phyloP scores from a whole-genome alignment of 2,329 filamentous ascomycete species.

The Colletotrichum karsti region DNA sequence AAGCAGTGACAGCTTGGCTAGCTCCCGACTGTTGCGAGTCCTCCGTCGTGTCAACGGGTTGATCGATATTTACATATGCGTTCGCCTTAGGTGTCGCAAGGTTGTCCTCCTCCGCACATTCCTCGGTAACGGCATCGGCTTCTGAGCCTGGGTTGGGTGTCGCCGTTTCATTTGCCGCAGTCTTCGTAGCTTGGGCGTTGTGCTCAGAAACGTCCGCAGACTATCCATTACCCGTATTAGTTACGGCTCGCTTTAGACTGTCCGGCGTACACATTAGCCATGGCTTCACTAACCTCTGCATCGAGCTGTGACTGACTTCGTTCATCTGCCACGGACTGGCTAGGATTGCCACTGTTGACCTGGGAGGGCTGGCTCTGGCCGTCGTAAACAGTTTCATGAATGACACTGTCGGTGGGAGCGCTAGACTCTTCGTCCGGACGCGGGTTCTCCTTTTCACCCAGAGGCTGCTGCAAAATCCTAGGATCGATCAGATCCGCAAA shows the following conservation, averaged over 20 bases:
- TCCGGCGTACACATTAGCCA: no score
- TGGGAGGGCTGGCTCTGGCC: constrained; percentile 11
- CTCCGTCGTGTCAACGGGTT: constrained; percentile 12
- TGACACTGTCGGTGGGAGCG: constrained; percentile 30
- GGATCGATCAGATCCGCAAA: constrained; percentile 74
- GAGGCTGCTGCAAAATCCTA: constrained; percentile 63
- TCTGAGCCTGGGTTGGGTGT: background rate
- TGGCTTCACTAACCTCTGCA: constrained; percentile 26
- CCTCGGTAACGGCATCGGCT: background rate
- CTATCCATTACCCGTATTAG: constrained; percentile 20
- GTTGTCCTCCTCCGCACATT: background rate
- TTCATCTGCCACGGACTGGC: constrained; percentile 31
- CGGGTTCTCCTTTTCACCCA: constrained; percentile 31
- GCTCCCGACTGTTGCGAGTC: constrained; percentile 12
- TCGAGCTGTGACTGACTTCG: constrained; percentile 38
- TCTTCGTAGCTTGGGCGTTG: background rate
- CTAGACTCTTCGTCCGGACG: constrained; percentile 33
- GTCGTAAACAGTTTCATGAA: constrained; percentile 33
- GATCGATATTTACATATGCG: background rate
- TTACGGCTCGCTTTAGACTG: no score
- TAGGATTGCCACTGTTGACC: background rate
- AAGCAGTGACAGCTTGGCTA: background rate
- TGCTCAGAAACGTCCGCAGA: background rate
- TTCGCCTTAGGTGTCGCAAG: background rate
- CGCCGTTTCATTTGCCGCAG: background rate